Percentiles rank a stretch among this genome's conserved stretches.
Evolutionary conservation across 2,329 filamentous ascomycete species (phyloP).

Genomic region (Polychaeton citri): DNA sequence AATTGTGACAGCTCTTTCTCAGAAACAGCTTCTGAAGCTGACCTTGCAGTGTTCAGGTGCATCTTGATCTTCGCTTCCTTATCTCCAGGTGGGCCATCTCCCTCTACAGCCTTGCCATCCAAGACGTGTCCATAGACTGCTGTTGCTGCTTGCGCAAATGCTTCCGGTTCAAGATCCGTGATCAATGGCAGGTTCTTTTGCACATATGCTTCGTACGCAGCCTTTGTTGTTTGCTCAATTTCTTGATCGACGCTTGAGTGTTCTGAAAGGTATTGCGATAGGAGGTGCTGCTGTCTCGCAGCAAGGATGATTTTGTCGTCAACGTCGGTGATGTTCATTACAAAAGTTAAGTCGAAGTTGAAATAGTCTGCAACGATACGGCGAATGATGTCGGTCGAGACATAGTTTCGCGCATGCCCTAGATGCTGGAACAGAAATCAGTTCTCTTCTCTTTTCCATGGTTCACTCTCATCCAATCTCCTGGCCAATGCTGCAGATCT

Average conservation of each 20-base stretch:
- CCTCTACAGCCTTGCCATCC: constrained; percentile 40
- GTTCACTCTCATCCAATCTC: not conserved
- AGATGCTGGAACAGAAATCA: constrained; percentile 40
- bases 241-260: constrained; percentile 32
- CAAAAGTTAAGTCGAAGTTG: constrained; percentile 67
- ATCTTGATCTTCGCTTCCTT: constrained; percentile 81
- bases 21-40: constrained; percentile 30
- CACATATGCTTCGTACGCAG: constrained; percentile 43
- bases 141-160: constrained; percentile 35
- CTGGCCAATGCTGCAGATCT: too few species aligned
- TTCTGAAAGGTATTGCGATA: constrained; percentile 50
- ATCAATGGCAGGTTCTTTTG: constrained; percentile 54
- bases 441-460: constrained; percentile 1
- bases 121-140: constrained; percentile 42
- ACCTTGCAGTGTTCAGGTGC: constrained; percentile 55
- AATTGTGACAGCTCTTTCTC: constrained; percentile 27
- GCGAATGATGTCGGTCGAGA: constrained; percentile 76
- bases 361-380: constrained; percentile 76
- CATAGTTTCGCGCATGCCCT: constrained; percentile 80
- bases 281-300: constrained; percentile 64
- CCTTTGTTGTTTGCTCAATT: constrained; percentile 35
- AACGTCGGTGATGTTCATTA: constrained; percentile 85
- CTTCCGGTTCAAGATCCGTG: constrained; percentile 29
- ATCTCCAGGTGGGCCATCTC: constrained; percentile 48
- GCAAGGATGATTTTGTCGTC: constrained; percentile 51